Evolutionary conservation across 2,329 filamentous ascomycete genomes (phyloP), one percentile per base, ranked within the genome.

Genomic region (Trichoderma sp.): DNA sequence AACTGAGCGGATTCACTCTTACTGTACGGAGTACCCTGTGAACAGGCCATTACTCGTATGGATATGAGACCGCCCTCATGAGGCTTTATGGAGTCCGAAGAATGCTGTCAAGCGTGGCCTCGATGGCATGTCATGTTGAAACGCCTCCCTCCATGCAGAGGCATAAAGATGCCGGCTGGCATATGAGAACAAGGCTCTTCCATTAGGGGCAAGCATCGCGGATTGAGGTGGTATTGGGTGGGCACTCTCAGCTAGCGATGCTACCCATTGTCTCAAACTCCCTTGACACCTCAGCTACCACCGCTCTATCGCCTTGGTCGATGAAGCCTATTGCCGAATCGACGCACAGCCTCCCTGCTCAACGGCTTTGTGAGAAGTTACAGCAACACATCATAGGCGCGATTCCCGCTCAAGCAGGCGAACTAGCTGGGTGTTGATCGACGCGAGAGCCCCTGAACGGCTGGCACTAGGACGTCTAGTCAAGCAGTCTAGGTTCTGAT

Each of bases 401-500:
- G 63, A 57, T 65, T 35, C 63, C 29, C 63, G 63, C 63, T 37
- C 54, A 39, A 52, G 37, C 29, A 45, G 10, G 52, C 19, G 35
- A 52, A 3, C 63, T 25, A 35, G 39, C 19, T 48, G 19, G 19
- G 37, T 13, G 9, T 42, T 65, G 63, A 65, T 65, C 63, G 63
- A 57, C 63, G 17, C 25, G 39, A 45, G 50, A 57, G 52, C 63
- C 63, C 63, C 63, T 65, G 63, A 57, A 39, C 29, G 22, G 48
- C 60, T 63, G 48, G 17, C 48, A 39, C 60, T 54, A 54, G 52
- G 19, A 54, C 45, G 22, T 53, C 45, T 53, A 63, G 56, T 42
- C 56, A 6, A 42, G 12, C 39, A 52, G 58, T 37, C 58, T 52
- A 63, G 52, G 27, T 65, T 56, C 35, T 56, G 19, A 35, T 35